Evolutionary conservation across 768 basidiomycete species (phyloP).

Genomic region (Thelephora ganbajun): DNA sequence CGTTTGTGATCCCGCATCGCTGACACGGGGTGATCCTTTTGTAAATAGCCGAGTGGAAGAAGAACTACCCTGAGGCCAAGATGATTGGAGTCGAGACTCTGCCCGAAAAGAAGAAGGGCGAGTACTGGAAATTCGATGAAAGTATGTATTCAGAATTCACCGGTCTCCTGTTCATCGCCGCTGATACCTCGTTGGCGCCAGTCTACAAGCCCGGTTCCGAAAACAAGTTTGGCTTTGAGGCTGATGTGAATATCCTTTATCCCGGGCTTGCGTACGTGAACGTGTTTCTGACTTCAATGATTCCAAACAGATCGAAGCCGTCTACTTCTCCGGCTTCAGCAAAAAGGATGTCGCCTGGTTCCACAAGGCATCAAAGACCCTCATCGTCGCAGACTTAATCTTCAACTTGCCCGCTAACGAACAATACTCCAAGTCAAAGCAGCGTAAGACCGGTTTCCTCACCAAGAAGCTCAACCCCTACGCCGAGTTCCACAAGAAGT

Average conservation of each 20-base stretch:
- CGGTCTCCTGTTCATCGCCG: not conserved
- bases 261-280: not conserved
- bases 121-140: conserved; percentile 39
- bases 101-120: conserved; percentile 31
- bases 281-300: not conserved
- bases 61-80: conserved; percentile 51
- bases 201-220: conserved; percentile 13
- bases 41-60: conserved; percentile 35
- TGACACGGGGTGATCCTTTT: conserved; percentile 10
- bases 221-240: conserved; percentile 61
- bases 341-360: conserved; percentile 72
- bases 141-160: conserved; percentile 20
- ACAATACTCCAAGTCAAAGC: conserved; percentile 21
- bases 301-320: conserved; percentile 9
- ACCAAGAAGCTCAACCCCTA: conserved; percentile 3
- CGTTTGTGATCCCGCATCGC: conserved; percentile 16
- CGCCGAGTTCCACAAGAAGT: conserved; percentile 5
- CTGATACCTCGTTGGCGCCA: conserved; percentile 1
- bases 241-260: conserved; percentile 25
- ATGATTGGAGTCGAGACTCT: conserved; percentile 48
- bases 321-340: conserved; percentile 47
- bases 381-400: conserved; percentile 66
- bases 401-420: conserved; percentile 69
- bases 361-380: conserved; percentile 48
- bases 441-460: not conserved